Evolutionary conservation across 192 early-diverging fungal genomes (phyloP), one percentile per base, ranked within the genome.

Genomic region (Irineochytrium annulatum): DNA sequence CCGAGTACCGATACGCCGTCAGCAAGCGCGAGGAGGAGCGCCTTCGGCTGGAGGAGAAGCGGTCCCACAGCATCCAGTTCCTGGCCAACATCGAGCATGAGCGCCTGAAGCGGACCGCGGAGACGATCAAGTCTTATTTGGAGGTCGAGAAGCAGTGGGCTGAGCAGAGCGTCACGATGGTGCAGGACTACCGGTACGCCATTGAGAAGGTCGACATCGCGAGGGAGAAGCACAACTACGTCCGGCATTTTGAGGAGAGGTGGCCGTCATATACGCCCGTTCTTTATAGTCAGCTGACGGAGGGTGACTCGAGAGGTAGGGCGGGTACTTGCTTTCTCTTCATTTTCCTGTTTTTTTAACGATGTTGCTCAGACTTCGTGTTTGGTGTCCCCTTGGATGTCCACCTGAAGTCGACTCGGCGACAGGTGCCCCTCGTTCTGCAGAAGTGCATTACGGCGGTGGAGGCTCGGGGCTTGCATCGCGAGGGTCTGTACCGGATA

Each of bases 401-500:
- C 34, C 30, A 35, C 1, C 32, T 55, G 22, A 4, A 29, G 37
- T 22, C 45, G 20, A 24, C 27, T 54, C 17, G 34, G 22, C 27
- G 46, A 44, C 19, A 26, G 2, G 55, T 75, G 3, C 73, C 73
- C 22, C 13, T 22, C 3, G 14, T 71, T 2, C 37, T 75, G 13
- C 20, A 17, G 39, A 61, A 59, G 30, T 66, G 62, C 52, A 28
- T 75, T 24, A 20, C 57, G 20, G 73, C 68, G 16, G 62, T 75
- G 33, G 69, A 75, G 52, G 44, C 49, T 3, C 17, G 73, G 22
- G 73, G 71, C 44, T 52, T 73, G 14, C 31, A 62, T 20, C 35
- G 46, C 5, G 74, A 75, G 55, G 74, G 74, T 5, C 52, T 75
- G 4, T 75, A 75, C 52, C 46, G 74, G 3, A 41, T 75, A 11